These are phyloP conservation scores for Ceratobasidium sp. DNA, from an alignment of 1,284 basidiomycete genomes.

Conservation along the genomic window DNA sequence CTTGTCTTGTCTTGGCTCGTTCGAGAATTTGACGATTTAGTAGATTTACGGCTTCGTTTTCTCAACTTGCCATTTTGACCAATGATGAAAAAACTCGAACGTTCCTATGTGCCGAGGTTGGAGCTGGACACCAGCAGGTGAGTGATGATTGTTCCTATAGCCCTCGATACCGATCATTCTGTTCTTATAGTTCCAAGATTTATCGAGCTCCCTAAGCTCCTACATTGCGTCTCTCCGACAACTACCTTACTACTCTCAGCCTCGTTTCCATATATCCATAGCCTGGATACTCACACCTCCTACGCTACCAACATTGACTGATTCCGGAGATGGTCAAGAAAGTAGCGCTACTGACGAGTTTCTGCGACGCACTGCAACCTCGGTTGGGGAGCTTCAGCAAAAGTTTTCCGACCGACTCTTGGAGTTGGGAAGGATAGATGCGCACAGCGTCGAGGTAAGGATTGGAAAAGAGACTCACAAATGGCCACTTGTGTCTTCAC, in stretches of 20 bases:
- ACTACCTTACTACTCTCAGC: constrained; percentile 72
- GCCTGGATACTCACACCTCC: constrained; percentile 72
- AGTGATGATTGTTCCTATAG: too few relatives aligned
- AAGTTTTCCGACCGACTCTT: constrained; percentile 51
- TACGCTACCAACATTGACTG: neutral
- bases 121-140: constrained; percentile 77
- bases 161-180: constrained; percentile 35
- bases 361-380: constrained; percentile 53
- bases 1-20: neutral
- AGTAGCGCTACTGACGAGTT: constrained; percentile 61
- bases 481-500: constrained; percentile 5
- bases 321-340: neutral
- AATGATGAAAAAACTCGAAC: constrained; percentile 81
- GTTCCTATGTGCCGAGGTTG: constrained; percentile 77
- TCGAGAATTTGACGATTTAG: neutral
- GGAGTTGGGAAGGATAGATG: constrained; percentile 57
- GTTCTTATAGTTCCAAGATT: constrained; percentile 61
- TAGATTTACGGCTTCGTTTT: constrained; percentile 77
- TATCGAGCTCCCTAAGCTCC: constrained; percentile 59
- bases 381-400: constrained; percentile 59
- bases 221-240: constrained; percentile 66
- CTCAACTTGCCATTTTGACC: constrained; percentile 67
- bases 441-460: constrained; percentile 61
- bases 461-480: constrained; percentile 66
- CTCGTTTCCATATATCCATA: constrained; percentile 81